Conservation (phyloP, 192 early-diverging fungal genomes). For the Coemansia sp. region DNA sequence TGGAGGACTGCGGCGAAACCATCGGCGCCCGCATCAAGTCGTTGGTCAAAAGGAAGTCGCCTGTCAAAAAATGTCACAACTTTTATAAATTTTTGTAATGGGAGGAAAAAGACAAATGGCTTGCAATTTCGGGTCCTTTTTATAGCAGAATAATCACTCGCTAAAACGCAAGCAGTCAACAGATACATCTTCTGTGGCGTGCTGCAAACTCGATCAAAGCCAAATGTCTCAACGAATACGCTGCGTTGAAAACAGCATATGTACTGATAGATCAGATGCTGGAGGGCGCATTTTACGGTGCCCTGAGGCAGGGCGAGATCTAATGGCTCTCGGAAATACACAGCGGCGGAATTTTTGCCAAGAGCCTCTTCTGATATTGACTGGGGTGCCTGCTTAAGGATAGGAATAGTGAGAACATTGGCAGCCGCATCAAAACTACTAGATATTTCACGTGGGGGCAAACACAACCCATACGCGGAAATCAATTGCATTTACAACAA, state of each 20-base stretch:
- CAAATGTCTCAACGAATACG: not conserved
- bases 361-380: slow-evolving; percentile 11
- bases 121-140: too few relatives aligned
- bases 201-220: not conserved
- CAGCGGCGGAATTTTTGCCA: slow-evolving; percentile 2
- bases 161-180: too few relatives aligned
- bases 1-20: slow-evolving; percentile 13
- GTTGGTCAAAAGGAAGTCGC: too few relatives aligned
- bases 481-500: too few relatives aligned
- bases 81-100: too few relatives aligned
- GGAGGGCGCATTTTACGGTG: slow-evolving; percentile 12
- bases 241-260: slow-evolving; percentile 2
- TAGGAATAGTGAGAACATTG: slow-evolving; percentile 2
- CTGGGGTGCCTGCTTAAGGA: slow-evolving; percentile 12
- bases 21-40: too few relatives aligned
- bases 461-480: too few relatives aligned
- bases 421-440: too few relatives aligned
- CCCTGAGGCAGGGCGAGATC: not conserved
- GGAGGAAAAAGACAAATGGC: too few relatives aligned
- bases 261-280: not conserved
- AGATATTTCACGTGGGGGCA: too few relatives aligned
- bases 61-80: too few relatives aligned
- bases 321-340: not conserved
- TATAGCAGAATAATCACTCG: too few relatives aligned
- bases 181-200: not conserved